Base-by-base conservation (phyloP, 768 basidiomycete genomes). In the Lentinula sp. region DNA sequence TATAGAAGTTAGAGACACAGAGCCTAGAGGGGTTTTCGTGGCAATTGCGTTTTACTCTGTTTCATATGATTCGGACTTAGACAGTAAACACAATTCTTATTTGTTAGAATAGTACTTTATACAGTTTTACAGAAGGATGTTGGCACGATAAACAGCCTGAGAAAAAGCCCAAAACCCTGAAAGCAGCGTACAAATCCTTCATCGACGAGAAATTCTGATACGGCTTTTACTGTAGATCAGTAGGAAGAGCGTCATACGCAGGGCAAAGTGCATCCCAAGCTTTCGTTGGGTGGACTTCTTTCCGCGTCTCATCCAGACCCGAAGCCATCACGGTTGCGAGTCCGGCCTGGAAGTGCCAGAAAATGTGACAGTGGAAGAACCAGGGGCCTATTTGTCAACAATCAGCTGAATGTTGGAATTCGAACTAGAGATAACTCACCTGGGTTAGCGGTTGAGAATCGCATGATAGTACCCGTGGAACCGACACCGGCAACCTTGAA, bases 371-470 rank as follows among this genome's bases (percentile, higher is more conserved):
- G 53, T 70, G 70, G 70, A 70, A 70, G 66, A 70, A 70, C 66
- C 67, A 70, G 2, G 70, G 67, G 31, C 70, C 70, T 68, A 42
- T 42, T 9, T 8, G 4, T 43, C 9, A 10, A 13, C 1, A 18
- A 57, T 18, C 5, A 42, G 39, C n/a, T 37, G 18, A 23, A 4
- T 10, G 23, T 5, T 8, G 18, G 1, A 13, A 11, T 39, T 8
- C 11, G 15, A 16, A 34, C 4, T 15, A 35, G 34, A 8, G n/a
- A 9, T 10, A 31, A 34, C 64, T 60, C 51, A 60, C 83, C 85
- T 0, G 83, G 73, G 68, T 83, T 84, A 64, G 85, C 80, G 4
- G 85, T 84, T 8, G 70, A 66, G 73, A 84, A 86, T 10, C 84
- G 78, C 46, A 87, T 61, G 1, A 75, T 79, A 13, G 59, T 66